A percentile compares a stretch with the other conserved stretches of the same genome.
These are phyloP conservation scores for Delonix regia DNA, from an alignment of 306 rosid genomes.

Conservation along the genomic window DNA sequence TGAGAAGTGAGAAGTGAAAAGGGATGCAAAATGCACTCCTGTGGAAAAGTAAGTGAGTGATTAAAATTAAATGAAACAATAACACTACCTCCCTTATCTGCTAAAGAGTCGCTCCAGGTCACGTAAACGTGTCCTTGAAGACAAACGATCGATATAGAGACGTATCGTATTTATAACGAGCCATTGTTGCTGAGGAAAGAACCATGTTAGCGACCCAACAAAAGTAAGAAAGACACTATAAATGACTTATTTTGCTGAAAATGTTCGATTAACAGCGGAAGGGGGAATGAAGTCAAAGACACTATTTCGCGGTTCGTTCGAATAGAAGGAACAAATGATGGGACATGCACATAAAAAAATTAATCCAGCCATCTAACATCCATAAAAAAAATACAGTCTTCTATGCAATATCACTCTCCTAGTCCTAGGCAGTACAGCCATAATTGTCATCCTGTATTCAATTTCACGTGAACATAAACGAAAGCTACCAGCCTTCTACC, in stretches of 20 bases:
- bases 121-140: slow-evolving; percentile 60
- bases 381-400: neutral
- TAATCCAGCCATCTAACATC: neutral
- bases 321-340: neutral
- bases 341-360: neutral
- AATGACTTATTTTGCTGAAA: neutral
- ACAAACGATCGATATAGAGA: slow-evolving; percentile 64
- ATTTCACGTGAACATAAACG: neutral
- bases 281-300: neutral
- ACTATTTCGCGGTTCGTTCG: neutral
- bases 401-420: neutral
- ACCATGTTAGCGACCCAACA: neutral
- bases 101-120: slow-evolving; percentile 61
- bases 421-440: neutral
- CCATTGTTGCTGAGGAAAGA: slow-evolving; percentile 53
- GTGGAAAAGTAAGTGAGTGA: neutral
- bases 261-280: neutral
- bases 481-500: neutral
- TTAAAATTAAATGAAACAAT: neutral
- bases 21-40: neutral
- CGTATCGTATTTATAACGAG: slow-evolving; percentile 70
- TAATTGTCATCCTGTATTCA: neutral
- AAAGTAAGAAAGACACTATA: neutral
- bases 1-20: neutral
- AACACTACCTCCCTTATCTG: slow-evolving; percentile 67